Percentiles rank a stretch among this genome's conserved stretches.
Evolutionary conservation across 106 monocot species (phyloP).

Genomic region (Ottelia alismoides): DNA sequence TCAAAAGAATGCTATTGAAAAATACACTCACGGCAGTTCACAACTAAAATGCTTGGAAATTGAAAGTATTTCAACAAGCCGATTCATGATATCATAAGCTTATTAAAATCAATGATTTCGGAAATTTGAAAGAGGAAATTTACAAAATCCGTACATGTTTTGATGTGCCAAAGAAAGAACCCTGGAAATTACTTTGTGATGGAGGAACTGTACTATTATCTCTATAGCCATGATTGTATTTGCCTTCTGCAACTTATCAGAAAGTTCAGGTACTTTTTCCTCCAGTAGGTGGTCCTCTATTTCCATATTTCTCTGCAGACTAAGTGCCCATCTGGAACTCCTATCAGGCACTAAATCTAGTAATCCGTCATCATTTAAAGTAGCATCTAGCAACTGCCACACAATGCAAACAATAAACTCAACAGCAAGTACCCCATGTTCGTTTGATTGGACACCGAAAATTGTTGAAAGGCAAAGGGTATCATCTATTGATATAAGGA

Average conservation of each 20-base stretch:
- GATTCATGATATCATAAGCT: too few species aligned
- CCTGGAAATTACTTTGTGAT: slow-evolving; percentile 46
- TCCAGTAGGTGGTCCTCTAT: slow-evolving; percentile 29
- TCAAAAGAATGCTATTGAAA: too few species aligned
- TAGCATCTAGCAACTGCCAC: slow-evolving; percentile 84
- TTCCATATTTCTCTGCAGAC: slow-evolving; percentile 40
- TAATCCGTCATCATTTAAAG: slow-evolving; percentile 89
- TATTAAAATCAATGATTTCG: too few species aligned
- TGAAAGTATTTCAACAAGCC: too few species aligned
- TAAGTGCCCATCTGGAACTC: slow-evolving; percentile 49
- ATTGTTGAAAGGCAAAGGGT: slow-evolving; percentile 61
- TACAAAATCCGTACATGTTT: slow-evolving; percentile 73
- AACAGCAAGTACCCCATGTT: slow-evolving; percentile 60
- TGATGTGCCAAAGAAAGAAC: slow-evolving; percentile 78
- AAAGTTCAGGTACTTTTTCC: slow-evolving; percentile 36
- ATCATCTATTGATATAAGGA: slow-evolving; percentile 47
- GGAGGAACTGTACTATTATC: slow-evolving; percentile 32
- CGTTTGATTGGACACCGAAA: slow-evolving; percentile 55
- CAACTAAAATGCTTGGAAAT: too few species aligned
- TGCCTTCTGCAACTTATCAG: slow-evolving; percentile 34
- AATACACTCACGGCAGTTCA: too few species aligned
- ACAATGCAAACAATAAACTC: slow-evolving; percentile 52
- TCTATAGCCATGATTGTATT: slow-evolving; percentile 43
- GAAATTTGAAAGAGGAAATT: too few species aligned
- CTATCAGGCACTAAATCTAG: slow-evolving; percentile 48